Conservation (phyloP, 176 grass and related monocot species). For the Aegilops speltoides region DNA sequence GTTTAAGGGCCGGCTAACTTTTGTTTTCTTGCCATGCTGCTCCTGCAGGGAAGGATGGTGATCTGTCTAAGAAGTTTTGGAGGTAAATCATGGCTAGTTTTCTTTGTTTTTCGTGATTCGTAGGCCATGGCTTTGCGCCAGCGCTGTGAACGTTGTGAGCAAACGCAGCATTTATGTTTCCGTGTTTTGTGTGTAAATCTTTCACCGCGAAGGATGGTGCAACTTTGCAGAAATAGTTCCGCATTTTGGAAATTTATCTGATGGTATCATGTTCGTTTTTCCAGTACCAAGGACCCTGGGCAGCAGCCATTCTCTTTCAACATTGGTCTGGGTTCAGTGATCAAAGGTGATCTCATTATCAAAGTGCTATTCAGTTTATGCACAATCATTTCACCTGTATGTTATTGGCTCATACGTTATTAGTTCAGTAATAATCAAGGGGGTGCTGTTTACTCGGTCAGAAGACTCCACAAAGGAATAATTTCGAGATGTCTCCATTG, state of each 20-base stretch:
- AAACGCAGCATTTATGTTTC: neutral
- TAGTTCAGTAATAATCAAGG: neutral
- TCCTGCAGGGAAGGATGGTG: constrained; percentile 79
- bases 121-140: neutral
- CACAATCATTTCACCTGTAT: neutral
- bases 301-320: constrained; percentile 93
- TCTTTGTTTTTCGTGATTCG: neutral
- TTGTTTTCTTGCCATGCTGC: constrained; percentile 1
- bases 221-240: neutral
- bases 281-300: constrained; percentile 92
- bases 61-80: constrained; percentile 92
- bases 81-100: constrained; percentile 49
- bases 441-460: neutral
- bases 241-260: neutral
- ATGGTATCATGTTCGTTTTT: constrained; percentile 12
- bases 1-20: neutral
- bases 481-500: neutral
- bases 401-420: neutral
- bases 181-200: neutral
- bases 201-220: neutral
- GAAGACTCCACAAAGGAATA: neutral
- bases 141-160: neutral
- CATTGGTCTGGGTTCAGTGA: constrained; percentile 74
- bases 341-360: constrained; percentile 65
- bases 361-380: neutral